A percentile compares a stretch with the other conserved stretches of the same genome.
These are phyloP conservation scores for Boletus subparvulus DNA, from an alignment of 768 basidiomycete genomes.

Conservation along the genomic window DNA sequence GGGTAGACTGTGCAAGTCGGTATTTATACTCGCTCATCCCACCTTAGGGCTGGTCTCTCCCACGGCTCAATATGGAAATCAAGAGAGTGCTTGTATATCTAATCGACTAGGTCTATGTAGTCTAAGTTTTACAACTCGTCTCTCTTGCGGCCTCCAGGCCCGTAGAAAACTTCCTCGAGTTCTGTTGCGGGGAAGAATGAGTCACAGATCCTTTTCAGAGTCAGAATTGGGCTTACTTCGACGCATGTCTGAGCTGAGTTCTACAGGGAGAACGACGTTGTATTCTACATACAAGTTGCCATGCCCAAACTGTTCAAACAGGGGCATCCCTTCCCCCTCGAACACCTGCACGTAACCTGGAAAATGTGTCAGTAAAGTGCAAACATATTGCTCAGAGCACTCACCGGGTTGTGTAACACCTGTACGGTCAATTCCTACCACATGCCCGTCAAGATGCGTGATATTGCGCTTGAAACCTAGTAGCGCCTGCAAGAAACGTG, in stretches of 20 bases:
- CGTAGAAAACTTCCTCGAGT: slow-evolving; percentile 53
- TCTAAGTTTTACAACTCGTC: slow-evolving; percentile 40
- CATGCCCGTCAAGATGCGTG: slow-evolving; percentile 88
- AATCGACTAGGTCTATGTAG: not conserved
- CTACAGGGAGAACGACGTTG: slow-evolving; percentile 82
- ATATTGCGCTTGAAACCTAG: slow-evolving; percentile 93
- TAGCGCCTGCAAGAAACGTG: slow-evolving; percentile 62
- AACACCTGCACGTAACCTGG: slow-evolving; percentile 85
- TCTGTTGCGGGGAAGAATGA: slow-evolving; percentile 39
- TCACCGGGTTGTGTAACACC: slow-evolving; percentile 91
- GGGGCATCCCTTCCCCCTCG: slow-evolving; percentile 87
- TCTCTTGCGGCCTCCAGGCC: slow-evolving; percentile 30
- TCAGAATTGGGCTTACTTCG: slow-evolving; percentile 53
- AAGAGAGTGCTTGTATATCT: not conserved
- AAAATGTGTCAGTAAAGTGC: not conserved
- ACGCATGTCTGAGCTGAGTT: slow-evolving; percentile 64
- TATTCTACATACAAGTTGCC: slow-evolving; percentile 95
- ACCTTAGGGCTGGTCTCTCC: slow-evolving; percentile 33
- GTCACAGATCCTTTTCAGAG: not conserved
- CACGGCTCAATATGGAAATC: slow-evolving; percentile 18
- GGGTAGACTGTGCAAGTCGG: not conserved
- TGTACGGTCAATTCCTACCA: slow-evolving; percentile 63
- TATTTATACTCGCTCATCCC: slow-evolving; percentile 13
- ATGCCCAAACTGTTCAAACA: slow-evolving; percentile 52
- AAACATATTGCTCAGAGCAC: slow-evolving; percentile 4